Evolutionary conservation across 257 asterid species (phyloP).

Genomic region (Plectranthus barbatus): DNA sequence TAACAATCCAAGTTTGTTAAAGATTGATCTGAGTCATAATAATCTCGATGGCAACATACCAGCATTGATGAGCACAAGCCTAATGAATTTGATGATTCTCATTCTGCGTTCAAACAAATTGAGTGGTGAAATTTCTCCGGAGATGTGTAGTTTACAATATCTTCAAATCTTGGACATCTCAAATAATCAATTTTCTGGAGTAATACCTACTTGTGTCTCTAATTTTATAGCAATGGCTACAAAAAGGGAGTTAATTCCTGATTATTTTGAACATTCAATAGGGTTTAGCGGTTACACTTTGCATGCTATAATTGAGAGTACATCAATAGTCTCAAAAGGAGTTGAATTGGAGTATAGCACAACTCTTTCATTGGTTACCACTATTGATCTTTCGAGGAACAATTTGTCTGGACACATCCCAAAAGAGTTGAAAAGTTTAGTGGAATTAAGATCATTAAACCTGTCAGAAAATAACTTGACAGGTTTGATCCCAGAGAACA

Average conservation of each 20-base stretch:
- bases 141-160: constrained; percentile 9
- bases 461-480: neutral
- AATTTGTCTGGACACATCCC: constrained; percentile 7
- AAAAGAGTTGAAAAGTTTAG: neutral
- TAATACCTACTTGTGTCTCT: constrained; percentile 14
- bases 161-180: constrained; percentile 28
- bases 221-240: constrained; percentile 18
- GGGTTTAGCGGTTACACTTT: too few relatives aligned
- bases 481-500: neutral
- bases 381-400: neutral
- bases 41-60: constrained; percentile 15
- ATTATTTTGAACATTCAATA: too few relatives aligned
- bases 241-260: too few relatives aligned
- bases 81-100: constrained; percentile 9
- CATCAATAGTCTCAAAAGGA: neutral
- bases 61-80: constrained; percentile 19
- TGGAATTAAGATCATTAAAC: neutral
- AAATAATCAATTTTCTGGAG: constrained; percentile 11
- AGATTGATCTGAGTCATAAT: constrained; percentile 16
- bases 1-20: constrained; percentile 8
- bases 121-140: constrained; percentile 12
- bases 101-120: constrained; percentile 21
- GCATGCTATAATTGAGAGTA: neutral
- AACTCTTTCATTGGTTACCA: neutral
- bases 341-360: neutral